Base-by-base conservation (phyloP, 2,329 filamentous ascomycete species). In the Microsporum ferrugineum region DNA sequence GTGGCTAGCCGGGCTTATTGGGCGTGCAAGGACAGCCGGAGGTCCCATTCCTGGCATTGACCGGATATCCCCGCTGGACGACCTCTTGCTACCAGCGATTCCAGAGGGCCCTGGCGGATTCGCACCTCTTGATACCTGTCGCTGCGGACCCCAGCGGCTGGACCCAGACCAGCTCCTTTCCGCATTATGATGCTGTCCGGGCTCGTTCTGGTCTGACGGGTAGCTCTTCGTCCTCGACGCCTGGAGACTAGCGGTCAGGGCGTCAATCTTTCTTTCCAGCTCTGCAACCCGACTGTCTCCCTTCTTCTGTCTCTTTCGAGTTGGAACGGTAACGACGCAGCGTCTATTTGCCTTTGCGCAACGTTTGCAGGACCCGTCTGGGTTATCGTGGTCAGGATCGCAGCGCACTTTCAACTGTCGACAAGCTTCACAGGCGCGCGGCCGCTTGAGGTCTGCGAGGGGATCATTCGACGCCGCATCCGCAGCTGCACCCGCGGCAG, bases 251-350 rank as follows among this genome's bases (percentile, higher is more conserved):
- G 89, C 88, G 5, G 89, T 95, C 71, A 96, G 72, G 6, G 88
- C 88, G 77, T 96, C 90, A 65, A 96, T 92, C 77, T 95, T 95
- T 79, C 87, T 90, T 78, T 96, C 91, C 58, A 96, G 79, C 77
- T 96, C 91, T 6, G 90, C 88, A 10, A 96, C 91, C 58, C 90
- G 82, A 66, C 85, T 92, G 71, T 95, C 91, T 60, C 89, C 91
- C 79, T 95, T 95, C 79, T 92, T 95, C 77, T 92, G 89, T 51
- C 91, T 81, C 75, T 95, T 95, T 45, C 89, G 75, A 12, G 79
- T 84, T 0, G 84, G 89, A 64, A 85, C 83, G 0, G 89, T 95
- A 64, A 91, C 86, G 45, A 91, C 77, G 70, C 91, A 95, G 64
- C 80, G 79, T 41, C 90, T 80, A n/a, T 85, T 84, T 2, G 89